phyloP scores from a whole-genome alignment of 192 early-diverging fungal genomes.

The Gryganskiella cystojenkinii region DNA sequence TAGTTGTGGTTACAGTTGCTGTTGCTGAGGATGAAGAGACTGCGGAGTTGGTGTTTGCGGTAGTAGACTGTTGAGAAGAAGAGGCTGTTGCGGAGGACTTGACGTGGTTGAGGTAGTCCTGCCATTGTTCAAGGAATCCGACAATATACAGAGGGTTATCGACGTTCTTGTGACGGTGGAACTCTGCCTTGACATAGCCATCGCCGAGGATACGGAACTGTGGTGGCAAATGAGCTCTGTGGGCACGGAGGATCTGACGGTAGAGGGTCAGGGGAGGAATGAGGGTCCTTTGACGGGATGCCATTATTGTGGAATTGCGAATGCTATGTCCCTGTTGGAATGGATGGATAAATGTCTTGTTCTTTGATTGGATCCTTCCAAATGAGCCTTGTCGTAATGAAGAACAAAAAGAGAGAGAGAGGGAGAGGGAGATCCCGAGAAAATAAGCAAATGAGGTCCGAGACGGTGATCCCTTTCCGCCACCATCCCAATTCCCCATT shows the following conservation, averaged over 20 bases:
- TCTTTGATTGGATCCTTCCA: no score
- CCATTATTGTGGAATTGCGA: background rate
- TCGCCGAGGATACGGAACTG: slow-evolving; percentile 66
- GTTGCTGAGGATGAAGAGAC: slow-evolving; percentile 17
- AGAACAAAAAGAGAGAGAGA: background rate
- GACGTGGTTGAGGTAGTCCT: slow-evolving; percentile 54
- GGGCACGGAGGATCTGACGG: slow-evolving; percentile 61
- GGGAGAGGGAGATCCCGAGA: background rate
- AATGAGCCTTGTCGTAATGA: no score
- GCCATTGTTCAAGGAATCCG: slow-evolving; percentile 68
- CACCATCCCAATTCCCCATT: no score
- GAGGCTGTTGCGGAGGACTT: background rate
- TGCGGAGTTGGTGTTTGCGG: background rate
- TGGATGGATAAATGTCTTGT: no score
- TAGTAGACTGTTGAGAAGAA: slow-evolving; percentile 9
- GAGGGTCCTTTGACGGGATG: slow-evolving; percentile 49
- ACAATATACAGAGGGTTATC: slow-evolving; percentile 68
- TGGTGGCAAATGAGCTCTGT: slow-evolving; percentile 56
- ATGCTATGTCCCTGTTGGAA: background rate
- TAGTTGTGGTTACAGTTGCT: slow-evolving; percentile 8
- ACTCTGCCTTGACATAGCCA: slow-evolving; percentile 71
- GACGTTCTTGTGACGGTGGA: slow-evolving; percentile 62
- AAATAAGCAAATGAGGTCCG: no score
- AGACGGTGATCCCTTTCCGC: no score
- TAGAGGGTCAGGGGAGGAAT: slow-evolving; percentile 65